These are phyloP conservation scores for Nicotiana rustica DNA, from an alignment of 305 asterid species.

Conservation along the genomic window DNA sequence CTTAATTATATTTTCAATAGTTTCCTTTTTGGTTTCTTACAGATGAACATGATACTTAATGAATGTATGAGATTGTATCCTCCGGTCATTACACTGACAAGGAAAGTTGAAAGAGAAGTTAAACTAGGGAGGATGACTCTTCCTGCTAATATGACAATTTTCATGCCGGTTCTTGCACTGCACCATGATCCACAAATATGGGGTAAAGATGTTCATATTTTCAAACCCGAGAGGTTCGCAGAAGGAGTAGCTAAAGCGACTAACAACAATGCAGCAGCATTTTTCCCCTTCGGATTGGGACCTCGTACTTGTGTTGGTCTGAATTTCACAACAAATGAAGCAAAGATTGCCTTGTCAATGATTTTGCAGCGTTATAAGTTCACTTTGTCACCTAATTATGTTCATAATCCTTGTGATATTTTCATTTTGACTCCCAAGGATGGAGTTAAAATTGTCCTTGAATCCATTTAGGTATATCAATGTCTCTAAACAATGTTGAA, in stretches of 20 bases:
- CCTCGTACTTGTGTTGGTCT: conserved; percentile 72
- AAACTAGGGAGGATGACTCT: conserved; percentile 49
- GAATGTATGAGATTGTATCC: conserved; percentile 69
- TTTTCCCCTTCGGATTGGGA: conserved; percentile 71
- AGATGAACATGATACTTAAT: conserved; percentile 76
- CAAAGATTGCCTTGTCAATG: conserved; percentile 68
- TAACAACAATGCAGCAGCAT: conserved; percentile 58
- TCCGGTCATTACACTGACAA: conserved; percentile 54
- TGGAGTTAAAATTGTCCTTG: conserved; percentile 66
- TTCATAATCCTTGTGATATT: conserved; percentile 57
- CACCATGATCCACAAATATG: conserved; percentile 61
- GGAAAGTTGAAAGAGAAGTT: conserved; percentile 59
- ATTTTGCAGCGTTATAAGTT: conserved; percentile 62
- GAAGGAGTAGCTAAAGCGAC: conserved; percentile 67
- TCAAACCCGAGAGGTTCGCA: conserved; percentile 65
- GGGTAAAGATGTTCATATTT: conserved; percentile 67
- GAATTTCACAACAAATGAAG: conserved; percentile 67
- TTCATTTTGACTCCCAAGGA: conserved; percentile 64
- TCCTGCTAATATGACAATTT: conserved; percentile 55
- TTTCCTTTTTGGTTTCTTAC: not conserved
- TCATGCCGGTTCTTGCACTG: conserved; percentile 54
- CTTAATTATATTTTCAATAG: not conserved
- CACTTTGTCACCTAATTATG: conserved; percentile 56
- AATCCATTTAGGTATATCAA: conserved; percentile 35
- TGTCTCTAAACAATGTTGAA: not conserved